Evolutionary conservation across 2,329 filamentous ascomycete genomes (phyloP).

Genomic region (Akanthomyces muscarius): DNA sequence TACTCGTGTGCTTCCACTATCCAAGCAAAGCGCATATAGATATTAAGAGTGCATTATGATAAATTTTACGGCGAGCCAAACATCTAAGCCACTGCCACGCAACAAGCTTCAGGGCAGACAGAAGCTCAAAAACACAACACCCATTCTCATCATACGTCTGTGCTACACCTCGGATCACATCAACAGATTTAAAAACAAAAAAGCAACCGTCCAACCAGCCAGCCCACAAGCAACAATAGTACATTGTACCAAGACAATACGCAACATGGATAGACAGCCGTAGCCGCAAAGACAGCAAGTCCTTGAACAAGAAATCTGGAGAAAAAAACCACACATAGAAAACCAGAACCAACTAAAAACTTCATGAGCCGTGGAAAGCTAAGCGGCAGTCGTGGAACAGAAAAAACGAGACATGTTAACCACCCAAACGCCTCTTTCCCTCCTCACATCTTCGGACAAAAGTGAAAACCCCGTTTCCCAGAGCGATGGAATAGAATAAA

Average conservation of each 20-base stretch:
- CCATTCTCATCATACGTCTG: no score
- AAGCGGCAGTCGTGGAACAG: not conserved
- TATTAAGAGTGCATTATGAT: no score
- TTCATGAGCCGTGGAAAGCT: not conserved
- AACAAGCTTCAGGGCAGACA: no score
- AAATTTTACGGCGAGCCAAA: no score
- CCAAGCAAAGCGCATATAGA: no score
- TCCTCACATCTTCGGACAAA: not conserved
- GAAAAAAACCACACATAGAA: constrained; percentile 3
- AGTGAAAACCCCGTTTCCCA: not conserved
- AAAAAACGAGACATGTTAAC: not conserved
- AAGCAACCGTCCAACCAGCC: not conserved
- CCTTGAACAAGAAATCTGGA: constrained; percentile 18
- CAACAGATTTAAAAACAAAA: not conserved
- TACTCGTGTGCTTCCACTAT: no score
- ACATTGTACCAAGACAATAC: not conserved
- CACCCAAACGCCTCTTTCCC: constrained; percentile 3
- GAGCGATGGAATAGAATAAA: not conserved
- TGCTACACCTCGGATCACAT: no score
- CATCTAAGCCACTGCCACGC: no score
- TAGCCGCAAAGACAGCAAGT: constrained; percentile 10
- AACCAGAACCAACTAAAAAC: not conserved
- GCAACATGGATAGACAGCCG: not conserved
- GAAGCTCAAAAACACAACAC: no score
- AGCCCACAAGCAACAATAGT: not conserved